phyloP scores from a whole-genome alignment of 345 rosid genomes.

The Jatropha curcas region DNA sequence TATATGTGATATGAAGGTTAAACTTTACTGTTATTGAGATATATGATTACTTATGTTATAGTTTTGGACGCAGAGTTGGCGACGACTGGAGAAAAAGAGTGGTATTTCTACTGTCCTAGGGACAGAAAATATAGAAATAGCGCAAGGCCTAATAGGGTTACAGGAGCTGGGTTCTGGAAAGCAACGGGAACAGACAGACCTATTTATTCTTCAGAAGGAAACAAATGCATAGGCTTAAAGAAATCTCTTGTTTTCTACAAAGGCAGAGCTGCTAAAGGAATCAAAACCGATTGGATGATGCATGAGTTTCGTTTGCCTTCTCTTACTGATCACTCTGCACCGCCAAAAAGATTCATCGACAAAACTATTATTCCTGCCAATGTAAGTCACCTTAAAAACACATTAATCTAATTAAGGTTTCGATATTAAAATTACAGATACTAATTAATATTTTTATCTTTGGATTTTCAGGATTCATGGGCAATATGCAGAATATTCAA shows the following conservation, averaged over 20 bases:
- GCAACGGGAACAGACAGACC: constrained; percentile 95
- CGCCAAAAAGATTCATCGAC: constrained; percentile 48
- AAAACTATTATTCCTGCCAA: constrained; percentile 59
- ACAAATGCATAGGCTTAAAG: constrained; percentile 83
- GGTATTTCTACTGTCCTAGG: constrained; percentile 89
- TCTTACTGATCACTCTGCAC: constrained; percentile 44
- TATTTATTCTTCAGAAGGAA: constrained; percentile 72
- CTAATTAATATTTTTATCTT: no score
- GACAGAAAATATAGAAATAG: constrained; percentile 92
- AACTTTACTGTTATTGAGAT: no score
- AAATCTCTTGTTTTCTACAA: constrained; percentile 88
- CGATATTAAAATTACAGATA: no score
- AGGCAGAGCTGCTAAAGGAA: constrained; percentile 90
- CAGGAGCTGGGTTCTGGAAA: constrained; percentile 90
- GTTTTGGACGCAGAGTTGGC: constrained; percentile 53
- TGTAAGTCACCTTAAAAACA: no score
- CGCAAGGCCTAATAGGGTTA: constrained; percentile 82
- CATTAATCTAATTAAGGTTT: no score
- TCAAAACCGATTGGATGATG: constrained; percentile 99
- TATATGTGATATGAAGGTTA: no score
- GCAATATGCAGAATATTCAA: constrained; percentile 94
- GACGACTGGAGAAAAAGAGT: constrained; percentile 74
- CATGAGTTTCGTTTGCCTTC: constrained; percentile 92
- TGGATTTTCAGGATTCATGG: constrained; percentile 74
- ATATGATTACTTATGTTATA: not conserved